Conservation (phyloP, 164 flowering plant species). For the Stephania yunnanensis region DNA sequence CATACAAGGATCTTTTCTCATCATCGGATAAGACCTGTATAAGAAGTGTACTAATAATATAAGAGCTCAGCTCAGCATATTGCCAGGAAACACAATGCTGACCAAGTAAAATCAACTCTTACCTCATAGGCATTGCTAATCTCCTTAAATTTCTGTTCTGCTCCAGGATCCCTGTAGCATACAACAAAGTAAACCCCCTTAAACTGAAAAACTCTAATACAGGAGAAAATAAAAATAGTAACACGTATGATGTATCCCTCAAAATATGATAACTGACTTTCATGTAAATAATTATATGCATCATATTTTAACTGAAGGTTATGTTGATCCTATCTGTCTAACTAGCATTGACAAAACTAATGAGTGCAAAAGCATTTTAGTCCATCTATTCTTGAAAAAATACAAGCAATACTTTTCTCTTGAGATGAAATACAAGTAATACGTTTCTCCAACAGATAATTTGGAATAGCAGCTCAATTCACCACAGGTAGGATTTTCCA, state of each 20-base stretch:
- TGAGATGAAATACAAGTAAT: no score
- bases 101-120: background rate
- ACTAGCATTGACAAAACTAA: background rate
- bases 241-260: no score
- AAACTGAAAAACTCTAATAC: background rate
- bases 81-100: background rate
- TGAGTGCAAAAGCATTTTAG: background rate
- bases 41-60: background rate
- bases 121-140: slow-evolving; percentile 98
- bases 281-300: background rate
- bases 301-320: background rate
- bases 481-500: background rate
- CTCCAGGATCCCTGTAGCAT: slow-evolving; percentile 65
- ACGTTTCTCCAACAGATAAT: background rate
- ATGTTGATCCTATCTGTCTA: background rate
- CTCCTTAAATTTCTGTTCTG: slow-evolving; percentile 89
- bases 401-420: background rate
- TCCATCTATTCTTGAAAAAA: background rate
- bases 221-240: no score
- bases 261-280: no score
- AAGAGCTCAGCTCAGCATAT: slow-evolving; percentile 1
- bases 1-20: slow-evolving; percentile 86
- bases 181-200: background rate
- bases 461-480: no score
- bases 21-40: slow-evolving; percentile 95